Percentiles rank a stretch among this genome's conserved stretches.
Conservation (phyloP, 768 basidiomycete genomes). For the Cubamyces sp. region DNA sequence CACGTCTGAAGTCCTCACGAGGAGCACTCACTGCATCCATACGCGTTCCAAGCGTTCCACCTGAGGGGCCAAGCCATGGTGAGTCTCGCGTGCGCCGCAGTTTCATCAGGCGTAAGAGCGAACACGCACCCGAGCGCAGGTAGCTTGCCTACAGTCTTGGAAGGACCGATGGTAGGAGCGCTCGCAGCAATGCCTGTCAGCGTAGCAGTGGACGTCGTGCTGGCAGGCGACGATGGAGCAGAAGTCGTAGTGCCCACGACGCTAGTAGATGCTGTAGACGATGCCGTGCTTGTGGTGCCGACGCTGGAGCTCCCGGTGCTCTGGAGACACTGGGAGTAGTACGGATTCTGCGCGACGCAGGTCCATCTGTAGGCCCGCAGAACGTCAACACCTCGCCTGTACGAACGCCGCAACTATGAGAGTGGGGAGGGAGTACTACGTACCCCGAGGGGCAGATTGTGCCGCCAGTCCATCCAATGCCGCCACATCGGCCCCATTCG, state of each 20-base stretch:
- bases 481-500: constrained; percentile 37
- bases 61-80: constrained; percentile 27
- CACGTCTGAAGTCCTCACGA: too few relatives aligned
- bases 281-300: too few relatives aligned
- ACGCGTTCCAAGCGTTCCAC: constrained; percentile 61
- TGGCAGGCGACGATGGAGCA: too few relatives aligned
- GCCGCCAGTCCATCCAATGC: constrained; percentile 39
- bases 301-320: constrained; percentile 1
- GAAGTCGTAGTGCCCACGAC: too few relatives aligned
- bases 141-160: constrained; percentile 44
- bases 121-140: constrained; percentile 52
- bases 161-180: constrained; percentile 47
- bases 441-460: constrained; percentile 42
- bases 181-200: constrained; percentile 38
- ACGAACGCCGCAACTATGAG: too few relatives aligned
- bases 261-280: too few relatives aligned
- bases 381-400: not conserved
- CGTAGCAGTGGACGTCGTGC: constrained; percentile 5
- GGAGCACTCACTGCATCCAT: constrained; percentile 40
- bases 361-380: constrained; percentile 25
- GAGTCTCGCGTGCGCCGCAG: too few relatives aligned
- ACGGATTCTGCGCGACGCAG: constrained; percentile 42
- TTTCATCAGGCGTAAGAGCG: not conserved
- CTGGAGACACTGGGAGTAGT: constrained; percentile 49
- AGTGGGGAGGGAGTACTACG: not conserved